Percentiles rank a stretch among this genome's conserved stretches.
phyloP scores from a whole-genome alignment of 371 early-diverging fungal genomes.

The Mortierella sp. region DNA sequence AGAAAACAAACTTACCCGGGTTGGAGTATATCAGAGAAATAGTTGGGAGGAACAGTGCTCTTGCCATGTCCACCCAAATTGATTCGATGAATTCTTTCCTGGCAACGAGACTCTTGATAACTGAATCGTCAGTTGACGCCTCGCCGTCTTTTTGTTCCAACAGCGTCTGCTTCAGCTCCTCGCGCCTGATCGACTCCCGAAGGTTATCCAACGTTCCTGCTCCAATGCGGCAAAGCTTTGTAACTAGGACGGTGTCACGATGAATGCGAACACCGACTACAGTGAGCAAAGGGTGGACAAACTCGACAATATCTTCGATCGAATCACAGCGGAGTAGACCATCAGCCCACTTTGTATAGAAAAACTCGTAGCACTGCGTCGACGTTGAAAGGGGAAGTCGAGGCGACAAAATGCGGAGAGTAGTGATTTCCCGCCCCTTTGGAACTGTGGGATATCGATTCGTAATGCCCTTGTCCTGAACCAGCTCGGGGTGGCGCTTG shows the following conservation, averaged over 20 bases:
- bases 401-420: conserved; percentile 27
- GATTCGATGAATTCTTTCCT: conserved; percentile 16
- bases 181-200: conserved; percentile 9
- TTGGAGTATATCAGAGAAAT: conserved; percentile 78
- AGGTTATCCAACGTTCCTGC: conserved; percentile 59
- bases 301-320: conserved; percentile 60
- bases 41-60: conserved; percentile 82
- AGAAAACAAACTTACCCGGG: conserved; percentile 62
- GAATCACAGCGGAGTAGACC: conserved; percentile 58
- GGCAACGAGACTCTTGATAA: not conserved
- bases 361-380: conserved; percentile 65
- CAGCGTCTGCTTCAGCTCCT: not conserved
- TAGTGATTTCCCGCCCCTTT: conserved; percentile 21
- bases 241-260: conserved; percentile 61
- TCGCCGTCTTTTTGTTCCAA: not conserved
- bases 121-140: not conserved
- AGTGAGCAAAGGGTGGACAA: conserved; percentile 64
- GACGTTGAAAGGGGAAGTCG: conserved; percentile 40
- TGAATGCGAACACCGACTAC: conserved; percentile 66
- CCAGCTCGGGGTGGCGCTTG: conserved; percentile 23
- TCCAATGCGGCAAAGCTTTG: conserved; percentile 61
- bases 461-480: conserved; percentile 24
- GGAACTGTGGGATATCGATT: conserved; percentile 25
- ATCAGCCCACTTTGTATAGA: conserved; percentile 72
- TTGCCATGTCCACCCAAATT: conserved; percentile 72